A percentile compares a stretch with the other conserved stretches of the same genome.
Conservation (phyloP, 2,329 filamentous ascomycete genomes). For the Fusarium buxicola region DNA sequence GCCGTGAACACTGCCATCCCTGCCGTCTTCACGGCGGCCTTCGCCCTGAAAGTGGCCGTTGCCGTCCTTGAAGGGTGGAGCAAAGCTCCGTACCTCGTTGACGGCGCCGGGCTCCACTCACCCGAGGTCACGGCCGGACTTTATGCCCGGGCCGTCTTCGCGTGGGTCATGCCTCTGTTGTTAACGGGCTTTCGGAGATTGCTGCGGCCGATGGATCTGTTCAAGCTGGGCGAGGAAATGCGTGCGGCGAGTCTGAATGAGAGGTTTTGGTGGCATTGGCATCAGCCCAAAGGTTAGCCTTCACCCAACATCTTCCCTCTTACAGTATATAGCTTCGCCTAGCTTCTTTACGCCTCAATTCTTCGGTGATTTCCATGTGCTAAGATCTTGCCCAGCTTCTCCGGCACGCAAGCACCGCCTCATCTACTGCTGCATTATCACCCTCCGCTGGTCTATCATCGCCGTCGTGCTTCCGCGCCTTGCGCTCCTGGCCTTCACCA, state of each 20-base stretch:
- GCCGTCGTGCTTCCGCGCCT: slow-evolving; percentile 49
- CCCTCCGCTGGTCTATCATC: slow-evolving; percentile 47
- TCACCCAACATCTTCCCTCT: background rate
- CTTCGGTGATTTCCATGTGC: slow-evolving; percentile 33
- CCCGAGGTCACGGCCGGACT: slow-evolving; percentile 55
- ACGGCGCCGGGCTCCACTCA: slow-evolving; percentile 44
- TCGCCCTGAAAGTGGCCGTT: slow-evolving; percentile 51
- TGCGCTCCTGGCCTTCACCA: slow-evolving; percentile 50
- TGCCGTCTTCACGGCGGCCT: slow-evolving; percentile 51
- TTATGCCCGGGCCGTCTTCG: slow-evolving; percentile 53
- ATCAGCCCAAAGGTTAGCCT: slow-evolving; percentile 43
- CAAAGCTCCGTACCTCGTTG: slow-evolving; percentile 51
- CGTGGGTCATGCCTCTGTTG: slow-evolving; percentile 55
- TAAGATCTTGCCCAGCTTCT: slow-evolving; percentile 34
- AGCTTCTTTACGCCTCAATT: slow-evolving; percentile 16
- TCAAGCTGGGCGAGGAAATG: slow-evolving; percentile 51
- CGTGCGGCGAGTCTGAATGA: slow-evolving; percentile 44
- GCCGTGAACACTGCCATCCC: slow-evolving; percentile 42
- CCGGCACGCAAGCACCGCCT: slow-evolving; percentile 41
- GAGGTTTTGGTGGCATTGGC: slow-evolving; percentile 49
- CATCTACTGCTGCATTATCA: slow-evolving; percentile 44
- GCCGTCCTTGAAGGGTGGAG: slow-evolving; percentile 54
- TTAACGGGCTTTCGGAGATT: slow-evolving; percentile 51
- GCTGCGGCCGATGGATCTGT: slow-evolving; percentile 51
- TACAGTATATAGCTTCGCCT: slow-evolving; percentile 26